These are phyloP conservation scores for Penicillium rolfsii DNA, from an alignment of 2,329 filamentous ascomycete species.

Conservation along the genomic window DNA sequence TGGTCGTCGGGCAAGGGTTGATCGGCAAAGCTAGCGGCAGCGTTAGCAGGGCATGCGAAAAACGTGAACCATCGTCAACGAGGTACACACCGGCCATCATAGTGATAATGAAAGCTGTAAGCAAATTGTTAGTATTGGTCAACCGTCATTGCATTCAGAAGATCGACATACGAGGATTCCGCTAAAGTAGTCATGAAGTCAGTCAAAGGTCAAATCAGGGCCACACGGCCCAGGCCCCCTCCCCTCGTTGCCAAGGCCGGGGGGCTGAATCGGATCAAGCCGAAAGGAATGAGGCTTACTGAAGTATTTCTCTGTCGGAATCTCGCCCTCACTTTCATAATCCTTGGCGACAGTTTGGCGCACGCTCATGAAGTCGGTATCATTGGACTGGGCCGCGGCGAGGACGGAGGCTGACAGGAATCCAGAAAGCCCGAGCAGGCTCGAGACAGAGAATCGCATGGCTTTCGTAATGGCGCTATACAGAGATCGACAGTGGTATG, in stretches of 20 bases:
- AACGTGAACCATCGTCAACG: neutral
- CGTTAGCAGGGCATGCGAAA: conserved; percentile 19
- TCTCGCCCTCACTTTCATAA: conserved; percentile 44
- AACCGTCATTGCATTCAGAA: neutral
- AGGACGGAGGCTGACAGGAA: conserved; percentile 22
- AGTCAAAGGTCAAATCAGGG: conserved; percentile 6
- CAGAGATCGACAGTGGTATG: conserved; percentile 5
- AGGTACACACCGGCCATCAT: conserved; percentile 53
- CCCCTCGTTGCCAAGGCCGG: conserved; percentile 3
- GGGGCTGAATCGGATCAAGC: neutral
- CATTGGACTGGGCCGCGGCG: conserved; percentile 17
- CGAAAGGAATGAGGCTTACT: conserved; percentile 38
- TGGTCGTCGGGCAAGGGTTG: conserved; percentile 51
- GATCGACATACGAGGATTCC: conserved; percentile 48
- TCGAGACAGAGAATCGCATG: conserved; percentile 28
- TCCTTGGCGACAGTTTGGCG: conserved; percentile 45
- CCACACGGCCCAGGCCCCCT: neutral
- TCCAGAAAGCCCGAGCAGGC: conserved; percentile 25
- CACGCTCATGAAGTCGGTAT: conserved; percentile 49
- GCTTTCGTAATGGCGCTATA: conserved; percentile 3
- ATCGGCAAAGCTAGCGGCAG: conserved; percentile 51
- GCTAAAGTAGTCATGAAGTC: conserved; percentile 32
- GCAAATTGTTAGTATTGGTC: conserved; percentile 10
- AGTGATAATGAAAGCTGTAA: conserved; percentile 57
- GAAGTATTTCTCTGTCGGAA: conserved; percentile 55